Evolutionary conservation across 495 filamentous ascomycete genomes (phyloP).

Genomic region (Neurospora hispaniola): DNA sequence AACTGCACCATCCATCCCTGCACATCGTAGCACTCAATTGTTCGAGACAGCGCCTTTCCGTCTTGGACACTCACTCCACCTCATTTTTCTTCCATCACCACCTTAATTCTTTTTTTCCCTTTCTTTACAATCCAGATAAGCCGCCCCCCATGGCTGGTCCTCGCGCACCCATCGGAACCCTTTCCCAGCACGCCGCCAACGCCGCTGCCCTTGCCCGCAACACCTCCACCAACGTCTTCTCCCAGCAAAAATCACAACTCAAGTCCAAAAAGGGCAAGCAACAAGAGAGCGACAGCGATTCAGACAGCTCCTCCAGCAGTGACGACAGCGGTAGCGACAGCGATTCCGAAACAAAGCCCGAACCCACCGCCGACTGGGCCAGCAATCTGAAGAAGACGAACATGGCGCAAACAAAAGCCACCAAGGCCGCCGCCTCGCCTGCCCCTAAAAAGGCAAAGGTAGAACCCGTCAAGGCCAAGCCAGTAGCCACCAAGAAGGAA

Average conservation of each 20-base stretch:
- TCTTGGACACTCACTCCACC: neutral
- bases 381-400: constrained; percentile 8
- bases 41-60: neutral
- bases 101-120: neutral
- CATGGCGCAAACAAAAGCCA: constrained; percentile 3
- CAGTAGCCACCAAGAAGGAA: constrained; percentile 5
- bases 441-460: constrained; percentile 8
- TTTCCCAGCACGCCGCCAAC: constrained; percentile 19
- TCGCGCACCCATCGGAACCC: constrained; percentile 21
- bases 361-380: constrained; percentile 1
- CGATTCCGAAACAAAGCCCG: constrained; percentile 6
- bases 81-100: neutral
- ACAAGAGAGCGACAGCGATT: constrained; percentile 10
- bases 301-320: constrained; percentile 2
- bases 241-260: constrained; percentile 10
- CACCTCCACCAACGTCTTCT: constrained; percentile 11
- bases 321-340: constrained; percentile 23
- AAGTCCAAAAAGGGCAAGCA: constrained; percentile 14
- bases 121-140: constrained; percentile 6
- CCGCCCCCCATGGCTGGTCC: constrained; percentile 22
- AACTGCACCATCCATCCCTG: neutral
- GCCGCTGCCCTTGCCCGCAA: constrained; percentile 17
- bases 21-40: neutral
- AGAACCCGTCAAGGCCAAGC: constrained; percentile 3
- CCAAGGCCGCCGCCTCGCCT: neutral